phyloP scores from a whole-genome alignment of 148 eudicot genomes.

The Camellia sinensis region DNA sequence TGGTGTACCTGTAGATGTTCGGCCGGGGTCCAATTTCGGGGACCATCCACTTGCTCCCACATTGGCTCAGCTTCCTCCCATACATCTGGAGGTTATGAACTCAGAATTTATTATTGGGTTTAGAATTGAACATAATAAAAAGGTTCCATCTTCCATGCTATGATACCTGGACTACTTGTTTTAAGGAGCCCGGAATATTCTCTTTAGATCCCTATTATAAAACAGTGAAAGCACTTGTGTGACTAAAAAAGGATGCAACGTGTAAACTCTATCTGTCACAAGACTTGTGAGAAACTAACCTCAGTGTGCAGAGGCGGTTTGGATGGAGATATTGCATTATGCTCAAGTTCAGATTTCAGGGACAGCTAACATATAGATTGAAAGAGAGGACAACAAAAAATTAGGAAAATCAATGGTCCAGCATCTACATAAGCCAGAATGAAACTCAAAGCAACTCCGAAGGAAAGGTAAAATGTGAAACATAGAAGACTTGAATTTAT shows the following conservation, averaged over 20 bases:
- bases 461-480: neutral
- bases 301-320: conserved; percentile 24
- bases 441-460: neutral
- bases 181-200: conserved; percentile 30
- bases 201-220: conserved; percentile 41
- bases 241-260: neutral
- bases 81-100: conserved; percentile 15
- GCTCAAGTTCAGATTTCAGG: conserved; percentile 38
- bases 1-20: conserved; percentile 36
- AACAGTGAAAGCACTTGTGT: neutral
- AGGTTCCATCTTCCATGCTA: neutral
- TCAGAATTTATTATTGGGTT: neutral
- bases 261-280: neutral
- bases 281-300: conserved; percentile 29
- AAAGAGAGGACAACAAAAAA: neutral
- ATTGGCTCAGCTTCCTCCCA: conserved; percentile 33
- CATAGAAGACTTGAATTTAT: neutral
- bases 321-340: conserved; percentile 16
- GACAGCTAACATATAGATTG: conserved; percentile 43
- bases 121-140: neutral
- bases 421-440: neutral
- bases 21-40: conserved; percentile 22
- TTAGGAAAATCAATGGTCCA: neutral
- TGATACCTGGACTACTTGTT: conserved; percentile 31
- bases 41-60: conserved; percentile 21